phyloP scores from a whole-genome alignment of 2,329 filamentous ascomycete species.

The Akanthomyces dipterigenus region DNA sequence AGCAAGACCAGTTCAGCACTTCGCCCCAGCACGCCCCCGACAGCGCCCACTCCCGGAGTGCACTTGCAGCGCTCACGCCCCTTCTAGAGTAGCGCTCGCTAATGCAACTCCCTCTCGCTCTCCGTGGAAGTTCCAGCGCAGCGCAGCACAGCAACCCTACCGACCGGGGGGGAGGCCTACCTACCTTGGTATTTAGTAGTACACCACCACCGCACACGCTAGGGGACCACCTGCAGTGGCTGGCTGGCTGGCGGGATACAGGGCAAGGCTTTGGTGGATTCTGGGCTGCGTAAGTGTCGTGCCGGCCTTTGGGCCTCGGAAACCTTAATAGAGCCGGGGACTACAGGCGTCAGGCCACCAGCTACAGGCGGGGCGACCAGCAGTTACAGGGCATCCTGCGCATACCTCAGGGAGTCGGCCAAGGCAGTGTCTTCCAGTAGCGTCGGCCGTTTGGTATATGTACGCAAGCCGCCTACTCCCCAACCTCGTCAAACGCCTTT shows the following conservation, averaged over 20 bases:
- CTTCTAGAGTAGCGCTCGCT: neutral
- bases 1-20: no score
- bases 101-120: neutral
- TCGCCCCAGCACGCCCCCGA: neutral
- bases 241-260: neutral
- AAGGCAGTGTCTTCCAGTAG: neutral
- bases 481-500: neutral
- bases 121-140: neutral
- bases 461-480: neutral
- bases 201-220: neutral
- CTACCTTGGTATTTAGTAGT: no score
- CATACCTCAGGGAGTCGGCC: neutral
- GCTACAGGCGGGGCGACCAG: neutral
- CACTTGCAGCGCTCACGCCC: neutral
- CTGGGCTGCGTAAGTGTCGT: slow-evolving; percentile 9
- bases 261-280: neutral
- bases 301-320: neutral
- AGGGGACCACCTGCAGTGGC: neutral
- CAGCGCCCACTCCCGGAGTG: neutral
- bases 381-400: neutral
- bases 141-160: neutral
- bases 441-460: neutral
- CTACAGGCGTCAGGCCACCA: neutral
- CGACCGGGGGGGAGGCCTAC: no score
- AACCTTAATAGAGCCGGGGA: neutral